A percentile compares a stretch with the other conserved stretches of the same genome.
Evolutionary conservation across 2,329 filamentous ascomycete species (phyloP).

Genomic region (Sporothrix sp.): DNA sequence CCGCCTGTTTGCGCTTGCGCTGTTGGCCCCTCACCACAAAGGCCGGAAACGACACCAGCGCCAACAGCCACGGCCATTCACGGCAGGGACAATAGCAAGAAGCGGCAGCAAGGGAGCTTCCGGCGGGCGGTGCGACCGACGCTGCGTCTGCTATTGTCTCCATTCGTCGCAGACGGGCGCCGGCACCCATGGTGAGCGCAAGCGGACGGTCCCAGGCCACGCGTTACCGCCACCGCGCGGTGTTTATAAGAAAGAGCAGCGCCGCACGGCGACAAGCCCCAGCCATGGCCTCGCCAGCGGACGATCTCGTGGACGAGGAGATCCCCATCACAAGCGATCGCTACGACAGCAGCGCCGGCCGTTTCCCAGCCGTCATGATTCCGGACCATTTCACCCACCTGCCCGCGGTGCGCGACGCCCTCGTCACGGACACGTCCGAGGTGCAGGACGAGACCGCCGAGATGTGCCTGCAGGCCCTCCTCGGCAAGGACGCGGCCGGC

Average conservation of each 20-base stretch:
- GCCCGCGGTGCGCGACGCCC: constrained; percentile 54
- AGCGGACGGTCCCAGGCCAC: constrained; percentile 10
- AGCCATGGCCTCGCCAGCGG: constrained; percentile 11
- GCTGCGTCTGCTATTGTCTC: constrained; percentile 13
- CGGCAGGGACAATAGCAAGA: constrained; percentile 15
- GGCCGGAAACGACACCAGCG: background rate
- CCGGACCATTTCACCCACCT: constrained; percentile 47
- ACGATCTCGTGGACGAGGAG: constrained; percentile 11
- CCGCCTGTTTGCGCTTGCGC: background rate
- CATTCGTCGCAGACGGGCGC: background rate
- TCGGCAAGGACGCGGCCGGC: constrained; percentile 35
- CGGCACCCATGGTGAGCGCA: constrained; percentile 13
- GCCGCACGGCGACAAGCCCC: background rate
- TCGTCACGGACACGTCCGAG: constrained; percentile 58
- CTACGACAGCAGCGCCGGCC: background rate
- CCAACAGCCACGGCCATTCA: constrained; percentile 2
- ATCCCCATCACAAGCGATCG: constrained; percentile 3
- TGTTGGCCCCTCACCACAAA: background rate
- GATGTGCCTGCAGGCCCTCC: constrained; percentile 60
- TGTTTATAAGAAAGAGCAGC: constrained; percentile 18
- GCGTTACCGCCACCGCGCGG: constrained; percentile 17
- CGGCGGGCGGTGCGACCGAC: background rate
- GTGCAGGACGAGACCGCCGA: constrained; percentile 60
- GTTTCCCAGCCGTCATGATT: constrained; percentile 25
- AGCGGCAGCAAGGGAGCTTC: background rate